These are phyloP conservation scores for Sarocladium brachiariae DNA, from an alignment of 2,329 filamentous ascomycete species.

Conservation along the genomic window DNA sequence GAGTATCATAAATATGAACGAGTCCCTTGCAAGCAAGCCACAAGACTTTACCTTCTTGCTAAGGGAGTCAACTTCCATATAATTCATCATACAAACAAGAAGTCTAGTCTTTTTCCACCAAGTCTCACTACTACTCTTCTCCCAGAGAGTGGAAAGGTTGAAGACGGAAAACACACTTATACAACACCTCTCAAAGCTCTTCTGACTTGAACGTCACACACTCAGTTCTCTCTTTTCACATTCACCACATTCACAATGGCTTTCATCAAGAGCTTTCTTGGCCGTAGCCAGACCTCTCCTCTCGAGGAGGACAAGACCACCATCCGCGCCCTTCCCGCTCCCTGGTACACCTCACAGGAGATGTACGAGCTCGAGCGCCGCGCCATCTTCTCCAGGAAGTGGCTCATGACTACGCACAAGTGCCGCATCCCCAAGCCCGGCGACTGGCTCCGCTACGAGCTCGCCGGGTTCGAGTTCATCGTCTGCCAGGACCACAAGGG, in stretches of 20 bases:
- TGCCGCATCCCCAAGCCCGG: slow-evolving; percentile 42
- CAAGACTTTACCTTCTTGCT: not conserved
- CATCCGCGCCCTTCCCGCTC: slow-evolving; percentile 33
- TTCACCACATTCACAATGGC: slow-evolving; percentile 12
- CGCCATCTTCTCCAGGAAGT: slow-evolving; percentile 50
- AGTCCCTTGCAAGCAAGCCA: not conserved
- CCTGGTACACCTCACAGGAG: slow-evolving; percentile 45
- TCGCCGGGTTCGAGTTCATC: slow-evolving; percentile 51
- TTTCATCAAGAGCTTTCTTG: slow-evolving; percentile 27
- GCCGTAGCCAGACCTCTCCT: slow-evolving; percentile 18
- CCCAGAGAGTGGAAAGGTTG: too few species aligned
- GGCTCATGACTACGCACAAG: slow-evolving; percentile 49
- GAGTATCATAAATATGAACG: not conserved
- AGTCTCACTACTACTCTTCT: too few species aligned
- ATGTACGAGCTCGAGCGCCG: slow-evolving; percentile 52
- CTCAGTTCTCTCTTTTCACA: too few species aligned
- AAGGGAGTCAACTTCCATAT: too few species aligned
- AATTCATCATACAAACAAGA: too few species aligned
- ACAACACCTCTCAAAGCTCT: not conserved
- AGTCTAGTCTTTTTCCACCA: too few species aligned
- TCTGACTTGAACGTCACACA: not conserved
- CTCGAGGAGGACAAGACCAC: slow-evolving; percentile 21
- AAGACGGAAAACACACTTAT: too few species aligned
- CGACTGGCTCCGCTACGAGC: slow-evolving; percentile 48
- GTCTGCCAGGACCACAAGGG: slow-evolving; percentile 42